Base-by-base conservation (phyloP, 371 early-diverging fungal genomes). In the Agmasoma carcini region DNA sequence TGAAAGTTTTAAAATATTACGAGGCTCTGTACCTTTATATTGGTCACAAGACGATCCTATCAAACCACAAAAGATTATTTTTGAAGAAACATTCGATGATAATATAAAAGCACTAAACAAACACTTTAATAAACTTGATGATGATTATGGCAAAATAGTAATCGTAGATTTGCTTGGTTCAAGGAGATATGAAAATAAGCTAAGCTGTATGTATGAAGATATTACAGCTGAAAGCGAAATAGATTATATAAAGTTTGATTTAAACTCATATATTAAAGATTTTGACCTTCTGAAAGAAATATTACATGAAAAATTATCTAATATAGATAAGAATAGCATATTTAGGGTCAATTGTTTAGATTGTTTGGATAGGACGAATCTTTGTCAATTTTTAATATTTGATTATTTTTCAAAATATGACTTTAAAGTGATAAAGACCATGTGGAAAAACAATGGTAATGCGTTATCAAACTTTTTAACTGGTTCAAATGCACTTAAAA, bases 91-190 rank as follows among this genome's bases (percentile, higher is more conserved):
- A 67, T 74, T 64, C 51, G 79, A 79, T 15, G 82, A 83, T 6
- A 80, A 81, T 0, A 75, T 77, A 64, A 81, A 84, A 12, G 86
- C 87, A 1, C 82, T 84, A 1, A 77, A 81, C 43, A 75, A 81
- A 14, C 88, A 88, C 71, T 83, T 87, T 56, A 74, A 81, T 47
- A 84, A 85, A 19, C 72, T 89, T 0, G 60, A 81, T 17, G 69
- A 77, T 1, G 77, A 81, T 14, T 93, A 89, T 65, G 76, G 79
- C 3, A 69, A 79, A 0, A 78, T 88, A 0, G 80, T 81, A 65
- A 80, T 83, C 15, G 70, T 92, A 37, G 89, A 88, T 64, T 73
- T 95, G 29, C 69, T 95, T 11, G 77, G 81, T 11, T 76, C 79
- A 59, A 78, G 79, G 50, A 81, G 54, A 40, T 25, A 58, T 33